Conservation (phyloP, 164 flowering plant genomes). For the Liriodendron chinense region DNA sequence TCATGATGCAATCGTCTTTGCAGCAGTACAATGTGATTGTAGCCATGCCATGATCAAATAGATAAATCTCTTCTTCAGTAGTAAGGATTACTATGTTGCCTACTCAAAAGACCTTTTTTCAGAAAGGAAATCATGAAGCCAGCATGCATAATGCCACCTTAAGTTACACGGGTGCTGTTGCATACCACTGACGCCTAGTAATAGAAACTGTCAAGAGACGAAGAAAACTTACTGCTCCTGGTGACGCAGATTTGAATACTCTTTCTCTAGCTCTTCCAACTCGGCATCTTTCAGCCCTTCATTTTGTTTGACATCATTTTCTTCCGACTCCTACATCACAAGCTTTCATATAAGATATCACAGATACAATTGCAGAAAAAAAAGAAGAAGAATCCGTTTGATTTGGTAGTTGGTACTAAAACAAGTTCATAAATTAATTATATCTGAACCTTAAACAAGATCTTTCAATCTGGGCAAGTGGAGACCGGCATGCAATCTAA, state of each 20-base stretch:
- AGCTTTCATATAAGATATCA: background rate
- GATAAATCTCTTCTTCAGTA: background rate
- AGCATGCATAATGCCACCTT: background rate
- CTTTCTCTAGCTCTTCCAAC: conserved; percentile 82
- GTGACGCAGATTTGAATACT: conserved; percentile 46
- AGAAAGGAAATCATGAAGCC: background rate
- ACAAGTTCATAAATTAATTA: too few relatives aligned
- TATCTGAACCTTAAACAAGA: too few relatives aligned
- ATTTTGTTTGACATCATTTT: conserved; percentile 17
- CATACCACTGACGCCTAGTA: background rate
- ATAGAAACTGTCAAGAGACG: background rate
- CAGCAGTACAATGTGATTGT: too few relatives aligned
- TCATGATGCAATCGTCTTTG: too few relatives aligned
- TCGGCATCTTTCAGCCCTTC: conserved; percentile 39
- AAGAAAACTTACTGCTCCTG: conserved; percentile 58
- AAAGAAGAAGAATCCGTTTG: background rate
- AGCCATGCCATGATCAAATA: too few relatives aligned
- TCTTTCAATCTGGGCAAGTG: too few relatives aligned
- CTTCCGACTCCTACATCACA: conserved; percentile 12
- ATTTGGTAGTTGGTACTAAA: background rate
- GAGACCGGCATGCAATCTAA: too few relatives aligned
- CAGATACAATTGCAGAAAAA: background rate
- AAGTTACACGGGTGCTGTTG: background rate
- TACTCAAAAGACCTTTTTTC: background rate
- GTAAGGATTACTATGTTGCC: background rate